These are phyloP conservation scores for Epichloe glyceriae DNA, from an alignment of 2,329 filamentous ascomycete species.

Conservation along the genomic window DNA sequence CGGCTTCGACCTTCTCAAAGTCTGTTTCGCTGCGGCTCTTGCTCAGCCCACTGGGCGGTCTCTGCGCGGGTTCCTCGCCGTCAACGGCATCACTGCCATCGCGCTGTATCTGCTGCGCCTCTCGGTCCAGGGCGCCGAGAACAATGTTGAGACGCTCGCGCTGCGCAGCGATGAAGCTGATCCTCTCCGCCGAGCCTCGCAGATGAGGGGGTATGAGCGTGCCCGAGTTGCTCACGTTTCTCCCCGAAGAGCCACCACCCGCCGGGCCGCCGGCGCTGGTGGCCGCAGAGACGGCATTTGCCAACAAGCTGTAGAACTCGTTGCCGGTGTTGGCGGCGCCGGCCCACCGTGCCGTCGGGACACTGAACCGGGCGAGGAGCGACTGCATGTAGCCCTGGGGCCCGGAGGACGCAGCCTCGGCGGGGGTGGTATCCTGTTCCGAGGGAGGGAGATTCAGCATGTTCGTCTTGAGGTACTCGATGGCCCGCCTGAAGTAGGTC, in stretches of 20 bases:
- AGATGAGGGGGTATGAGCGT: conserved; percentile 61
- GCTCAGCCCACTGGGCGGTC: conserved; percentile 44
- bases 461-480: conserved; percentile 61
- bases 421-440: conserved; percentile 23
- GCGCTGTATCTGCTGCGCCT: conserved; percentile 50
- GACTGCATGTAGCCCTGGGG: conserved; percentile 59
- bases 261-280: conserved; percentile 29
- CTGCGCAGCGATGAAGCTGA: conserved; percentile 65
- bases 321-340: conserved; percentile 31
- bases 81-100: conserved; percentile 20
- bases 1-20: conserved; percentile 78
- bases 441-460: conserved; percentile 56
- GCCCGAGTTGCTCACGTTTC: conserved; percentile 27
- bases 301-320: conserved; percentile 69
- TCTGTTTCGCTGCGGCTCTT: conserved; percentile 80
- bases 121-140: conserved; percentile 64
- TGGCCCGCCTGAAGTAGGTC: conserved; percentile 56
- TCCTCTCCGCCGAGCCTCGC: conserved; percentile 49
- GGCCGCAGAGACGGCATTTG: conserved; percentile 57
- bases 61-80: conserved; percentile 23
- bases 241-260: conserved; percentile 6
- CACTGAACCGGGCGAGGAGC: conserved; percentile 73
- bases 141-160: conserved; percentile 64
- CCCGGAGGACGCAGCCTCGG: conserved; percentile 26
- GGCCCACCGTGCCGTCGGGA: conserved; percentile 55